Evolutionary conservation across 129 eudicot species (phyloP).

Genomic region (Tanacetum coccineum): DNA sequence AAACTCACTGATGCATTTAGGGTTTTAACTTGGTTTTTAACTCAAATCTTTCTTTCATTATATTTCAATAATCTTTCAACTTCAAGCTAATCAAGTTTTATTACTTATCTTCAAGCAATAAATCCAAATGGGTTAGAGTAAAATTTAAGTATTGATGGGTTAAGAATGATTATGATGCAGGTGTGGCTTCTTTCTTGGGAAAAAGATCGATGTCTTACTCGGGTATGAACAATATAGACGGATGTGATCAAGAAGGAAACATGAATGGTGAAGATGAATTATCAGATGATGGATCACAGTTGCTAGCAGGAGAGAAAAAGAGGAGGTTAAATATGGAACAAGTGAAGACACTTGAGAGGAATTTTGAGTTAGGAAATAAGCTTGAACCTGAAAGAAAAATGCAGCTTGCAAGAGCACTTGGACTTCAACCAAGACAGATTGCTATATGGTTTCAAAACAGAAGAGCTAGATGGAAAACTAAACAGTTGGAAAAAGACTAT

Average conservation of each 20-base stretch:
- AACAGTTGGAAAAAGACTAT: conserved; percentile 93
- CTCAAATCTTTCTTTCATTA: neutral
- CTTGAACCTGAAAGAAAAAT: conserved; percentile 98
- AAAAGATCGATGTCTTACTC: conserved; percentile 85
- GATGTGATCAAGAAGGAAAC: conserved; percentile 42
- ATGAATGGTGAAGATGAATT: conserved; percentile 62
- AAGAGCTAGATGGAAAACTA: conserved; percentile 98
- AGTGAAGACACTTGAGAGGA: conserved; percentile 91
- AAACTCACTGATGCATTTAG: conserved; percentile 23
- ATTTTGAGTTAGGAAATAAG: conserved; percentile 89
- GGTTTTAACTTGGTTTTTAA: neutral
- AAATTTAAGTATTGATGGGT: conserved; percentile 10
- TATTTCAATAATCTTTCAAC: no score
- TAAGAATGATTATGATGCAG: conserved; percentile 27
- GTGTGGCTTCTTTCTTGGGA: conserved; percentile 65
- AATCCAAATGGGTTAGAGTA: neutral
- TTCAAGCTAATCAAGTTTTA: no score
- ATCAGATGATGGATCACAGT: conserved; percentile 83
- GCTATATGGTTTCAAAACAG: conserved; percentile 99
- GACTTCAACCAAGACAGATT: conserved; percentile 94
- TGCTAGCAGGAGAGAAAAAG: conserved; percentile 63
- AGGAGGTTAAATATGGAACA: conserved; percentile 96
- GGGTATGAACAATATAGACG: conserved; percentile 49
- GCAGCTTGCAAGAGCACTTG: conserved; percentile 96
- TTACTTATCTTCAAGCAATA: neutral